Percentiles rank a stretch among this genome's conserved stretches.
Conservation (phyloP, 1,284 basidiomycete genomes). For the Microbotryum violaceum region DNA sequence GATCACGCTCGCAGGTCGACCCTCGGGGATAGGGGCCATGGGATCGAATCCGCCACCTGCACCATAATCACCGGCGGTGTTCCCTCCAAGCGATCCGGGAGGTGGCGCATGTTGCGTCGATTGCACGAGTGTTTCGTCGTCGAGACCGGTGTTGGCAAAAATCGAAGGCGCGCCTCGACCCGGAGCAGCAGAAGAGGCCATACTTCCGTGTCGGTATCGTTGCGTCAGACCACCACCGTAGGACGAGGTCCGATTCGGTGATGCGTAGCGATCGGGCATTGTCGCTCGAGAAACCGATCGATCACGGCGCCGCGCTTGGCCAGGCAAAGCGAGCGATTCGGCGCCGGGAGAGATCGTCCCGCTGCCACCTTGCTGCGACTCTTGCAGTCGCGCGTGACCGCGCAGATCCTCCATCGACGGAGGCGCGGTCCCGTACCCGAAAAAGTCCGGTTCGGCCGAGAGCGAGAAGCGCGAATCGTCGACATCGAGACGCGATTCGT, state of each 20-base stretch:
- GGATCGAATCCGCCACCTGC: constrained; percentile 66
- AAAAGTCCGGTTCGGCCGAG: constrained; percentile 11
- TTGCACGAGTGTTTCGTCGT: constrained; percentile 13
- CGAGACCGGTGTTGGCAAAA: constrained; percentile 68
- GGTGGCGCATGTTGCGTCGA: neutral
- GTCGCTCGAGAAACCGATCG: constrained; percentile 21
- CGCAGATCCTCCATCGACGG: constrained; percentile 33
- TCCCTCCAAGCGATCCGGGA: constrained; percentile 44
- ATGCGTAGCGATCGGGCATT: neutral
- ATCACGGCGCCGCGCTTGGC: constrained; percentile 30
- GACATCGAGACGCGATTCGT: neutral
- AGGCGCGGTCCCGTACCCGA: constrained; percentile 25
- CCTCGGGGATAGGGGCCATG: constrained; percentile 52
- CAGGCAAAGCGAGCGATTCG: constrained; percentile 5
- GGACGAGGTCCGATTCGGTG: constrained; percentile 14
- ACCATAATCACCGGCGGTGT: constrained; percentile 87
- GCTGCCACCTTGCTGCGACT: neutral
- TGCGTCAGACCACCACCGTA: constrained; percentile 1
- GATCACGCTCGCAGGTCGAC: constrained; percentile 21
- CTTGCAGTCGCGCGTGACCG: constrained; percentile 17
- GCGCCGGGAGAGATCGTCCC: too few relatives aligned
- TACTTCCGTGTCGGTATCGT: constrained; percentile 37
- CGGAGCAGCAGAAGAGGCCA: constrained; percentile 44
- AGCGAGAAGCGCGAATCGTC: too few relatives aligned
- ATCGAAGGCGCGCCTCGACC: constrained; percentile 54